Evolutionary conservation across 768 basidiomycete genomes (phyloP), one percentile per base, ranked within the genome.

Genomic region (Termitomyces eurrhizus): DNA sequence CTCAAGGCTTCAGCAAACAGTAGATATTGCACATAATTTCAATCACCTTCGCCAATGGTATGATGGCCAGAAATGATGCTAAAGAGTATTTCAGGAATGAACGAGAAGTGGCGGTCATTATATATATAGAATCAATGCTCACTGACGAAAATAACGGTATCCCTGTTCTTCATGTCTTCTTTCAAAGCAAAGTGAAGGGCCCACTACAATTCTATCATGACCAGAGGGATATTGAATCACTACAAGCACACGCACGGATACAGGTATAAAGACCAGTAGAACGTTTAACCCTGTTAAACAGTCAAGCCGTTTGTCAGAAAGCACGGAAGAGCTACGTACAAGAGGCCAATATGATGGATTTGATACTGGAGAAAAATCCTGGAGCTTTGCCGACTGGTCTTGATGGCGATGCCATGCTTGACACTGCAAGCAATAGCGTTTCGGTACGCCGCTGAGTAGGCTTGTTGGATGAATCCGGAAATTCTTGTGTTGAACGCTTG

Each of bases 31-130:
- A 39, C 7, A 14, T 37, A 61, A 36, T 49, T 7, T 7, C 7
- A 33, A 54, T 41, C 45, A 88, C 89, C 75, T 92, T 91, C 44
- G 92, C 92, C 6, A 94, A 78, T 7, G 93, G 93, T 61, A 95
- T 83, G 60, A 95, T 95, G 9, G 93, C 85, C 46, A 92, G 73
- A 69, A 94, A 92, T 1, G 86, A 84, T 67, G 88, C 89, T 91
- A 55, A 29, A 44, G 35, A 35, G 56, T 26, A 45, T 11, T 57
- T 33, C 26, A 42, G 18, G 49, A 41, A 58, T 32, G 48, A 11
- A 56, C 35, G 33, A 48, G 21, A 50, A 44, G 8, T 32, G 45
- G 35, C 9, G 32, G 62, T 14, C 52, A 39, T 9, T 33, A 42
- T 45, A 29, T 4, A 29, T 29, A 29, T 29, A 4, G 41, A 42